Evolutionary conservation across 306 rosid species (phyloP).

Genomic region (Ochetophila trinervis): DNA sequence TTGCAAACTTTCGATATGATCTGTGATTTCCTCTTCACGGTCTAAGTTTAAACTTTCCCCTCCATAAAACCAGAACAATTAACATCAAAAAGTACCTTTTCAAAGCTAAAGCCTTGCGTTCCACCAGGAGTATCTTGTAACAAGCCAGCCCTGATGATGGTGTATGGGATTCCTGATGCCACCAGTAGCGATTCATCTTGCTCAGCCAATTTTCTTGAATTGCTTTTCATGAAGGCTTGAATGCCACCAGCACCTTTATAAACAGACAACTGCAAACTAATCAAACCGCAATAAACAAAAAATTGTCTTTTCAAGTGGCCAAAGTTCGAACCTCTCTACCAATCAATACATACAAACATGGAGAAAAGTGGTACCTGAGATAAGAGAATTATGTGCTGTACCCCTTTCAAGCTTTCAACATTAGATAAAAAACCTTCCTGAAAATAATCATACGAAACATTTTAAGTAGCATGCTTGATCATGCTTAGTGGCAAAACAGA

Average conservation of each 20-base stretch:
- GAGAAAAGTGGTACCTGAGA: constrained; percentile 65
- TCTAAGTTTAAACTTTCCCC: no score
- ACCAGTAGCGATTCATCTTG: constrained; percentile 63
- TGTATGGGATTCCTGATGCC: constrained; percentile 72
- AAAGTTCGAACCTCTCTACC: neutral
- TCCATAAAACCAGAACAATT: no score
- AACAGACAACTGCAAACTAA: constrained; percentile 84
- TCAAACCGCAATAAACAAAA: constrained; percentile 44
- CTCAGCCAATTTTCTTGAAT: constrained; percentile 67
- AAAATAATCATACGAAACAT: constrained; percentile 9
- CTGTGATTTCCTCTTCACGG: no score
- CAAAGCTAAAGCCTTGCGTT: constrained; percentile 78
- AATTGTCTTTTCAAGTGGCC: neutral
- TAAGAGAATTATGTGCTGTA: constrained; percentile 69
- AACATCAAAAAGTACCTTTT: constrained; percentile 45
- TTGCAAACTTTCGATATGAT: no score
- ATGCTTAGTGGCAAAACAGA: no score
- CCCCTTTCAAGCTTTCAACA: constrained; percentile 63
- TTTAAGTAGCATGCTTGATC: neutral
- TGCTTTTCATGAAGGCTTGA: constrained; percentile 71
- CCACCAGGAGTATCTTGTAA: constrained; percentile 74
- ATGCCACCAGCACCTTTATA: constrained; percentile 71
- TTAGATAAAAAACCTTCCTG: constrained; percentile 88
- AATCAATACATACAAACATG: neutral
- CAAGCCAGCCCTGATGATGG: constrained; percentile 63